Evolutionary conservation across 208 protist species (phyloP).

Genomic region (Leptomonas pyrrhocoris): DNA sequence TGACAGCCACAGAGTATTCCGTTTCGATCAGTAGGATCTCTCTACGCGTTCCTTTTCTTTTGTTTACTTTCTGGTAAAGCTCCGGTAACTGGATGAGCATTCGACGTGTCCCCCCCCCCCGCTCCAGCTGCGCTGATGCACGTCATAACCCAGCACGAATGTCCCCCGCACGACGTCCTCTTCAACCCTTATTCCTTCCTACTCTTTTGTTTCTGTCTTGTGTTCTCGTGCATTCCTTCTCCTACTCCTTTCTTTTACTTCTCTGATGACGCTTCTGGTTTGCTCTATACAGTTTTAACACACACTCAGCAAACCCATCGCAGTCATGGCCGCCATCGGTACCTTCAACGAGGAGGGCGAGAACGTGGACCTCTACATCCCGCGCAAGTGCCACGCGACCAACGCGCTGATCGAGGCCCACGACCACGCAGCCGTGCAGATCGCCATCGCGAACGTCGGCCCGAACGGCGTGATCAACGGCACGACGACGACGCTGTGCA

Average conservation of each 20-base stretch:
- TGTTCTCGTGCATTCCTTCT: neutral
- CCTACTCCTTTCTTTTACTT: neutral
- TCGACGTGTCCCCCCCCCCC: too few species aligned
- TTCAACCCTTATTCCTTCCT: too few species aligned
- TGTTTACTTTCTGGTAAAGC: too few species aligned
- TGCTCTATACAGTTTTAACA: too few species aligned
- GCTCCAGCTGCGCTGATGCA: too few species aligned
- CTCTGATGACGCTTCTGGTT: neutral
- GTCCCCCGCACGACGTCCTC: too few species aligned
- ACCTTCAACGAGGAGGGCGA: slow-evolving; percentile 92
- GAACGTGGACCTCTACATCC: slow-evolving; percentile 96
- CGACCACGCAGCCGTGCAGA: slow-evolving; percentile 96
- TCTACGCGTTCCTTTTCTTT: too few species aligned
- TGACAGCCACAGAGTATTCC: too few species aligned
- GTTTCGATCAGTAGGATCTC: too few species aligned
- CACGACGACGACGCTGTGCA: slow-evolving; percentile 92
- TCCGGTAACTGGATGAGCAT: too few species aligned
- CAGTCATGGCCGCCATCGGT: slow-evolving; percentile 85
- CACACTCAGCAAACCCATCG: slow-evolving; percentile 4
- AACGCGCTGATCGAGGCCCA: slow-evolving; percentile 94
- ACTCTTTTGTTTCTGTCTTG: too few species aligned
- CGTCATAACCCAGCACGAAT: too few species aligned
- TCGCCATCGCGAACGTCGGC: slow-evolving; percentile 95
- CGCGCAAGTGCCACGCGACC: slow-evolving; percentile 97
- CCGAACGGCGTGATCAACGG: slow-evolving; percentile 91